Percentiles rank a stretch among this genome's conserved stretches.
Evolutionary conservation across 1,139 yeast species (phyloP).

Genomic region (Suhomyces choctaworum): DNA sequence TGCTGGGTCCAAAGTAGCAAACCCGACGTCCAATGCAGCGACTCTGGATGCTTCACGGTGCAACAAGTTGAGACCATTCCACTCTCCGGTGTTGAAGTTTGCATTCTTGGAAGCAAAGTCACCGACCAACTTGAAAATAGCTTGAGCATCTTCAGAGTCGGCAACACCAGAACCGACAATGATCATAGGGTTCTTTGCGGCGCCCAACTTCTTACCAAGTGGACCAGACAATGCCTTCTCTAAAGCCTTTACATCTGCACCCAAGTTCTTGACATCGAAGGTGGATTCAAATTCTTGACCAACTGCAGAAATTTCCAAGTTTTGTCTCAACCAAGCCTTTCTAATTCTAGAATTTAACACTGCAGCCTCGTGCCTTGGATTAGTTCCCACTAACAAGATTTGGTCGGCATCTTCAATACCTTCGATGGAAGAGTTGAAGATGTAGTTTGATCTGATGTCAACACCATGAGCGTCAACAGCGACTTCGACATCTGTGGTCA

Average conservation of each 20-base stretch:
- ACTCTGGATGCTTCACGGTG: conserved; percentile 87
- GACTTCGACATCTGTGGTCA: conserved; percentile 67
- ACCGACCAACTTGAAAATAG: conserved; percentile 62
- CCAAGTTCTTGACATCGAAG: conserved; percentile 64
- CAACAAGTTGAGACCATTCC: conserved; percentile 82
- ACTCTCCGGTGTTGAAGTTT: conserved; percentile 67
- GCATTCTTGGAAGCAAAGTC: conserved; percentile 59
- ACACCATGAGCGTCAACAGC: conserved; percentile 68
- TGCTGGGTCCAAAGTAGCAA: conserved; percentile 56
- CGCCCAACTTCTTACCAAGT: conserved; percentile 65
- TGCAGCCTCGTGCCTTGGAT: conserved; percentile 91
- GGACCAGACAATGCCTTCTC: conserved; percentile 64
- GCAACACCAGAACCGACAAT: conserved; percentile 81
- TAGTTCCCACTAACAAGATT: conserved; percentile 76
- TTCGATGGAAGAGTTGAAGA: conserved; percentile 76
- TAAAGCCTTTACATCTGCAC: conserved; percentile 60
- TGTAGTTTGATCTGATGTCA: conserved; percentile 76
- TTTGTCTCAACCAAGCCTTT: conserved; percentile 74
- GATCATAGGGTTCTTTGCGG: conserved; percentile 75
- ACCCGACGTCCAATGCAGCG: conserved; percentile 86
- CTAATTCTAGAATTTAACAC: conserved; percentile 84
- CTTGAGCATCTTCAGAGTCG: conserved; percentile 64
- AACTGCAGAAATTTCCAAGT: conserved; percentile 65
- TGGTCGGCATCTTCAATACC: conserved; percentile 85
- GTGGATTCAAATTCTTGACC: conserved; percentile 82